phyloP scores from a whole-genome alignment of 139 green algal species.

The Diplosphaera chodatii region DNA sequence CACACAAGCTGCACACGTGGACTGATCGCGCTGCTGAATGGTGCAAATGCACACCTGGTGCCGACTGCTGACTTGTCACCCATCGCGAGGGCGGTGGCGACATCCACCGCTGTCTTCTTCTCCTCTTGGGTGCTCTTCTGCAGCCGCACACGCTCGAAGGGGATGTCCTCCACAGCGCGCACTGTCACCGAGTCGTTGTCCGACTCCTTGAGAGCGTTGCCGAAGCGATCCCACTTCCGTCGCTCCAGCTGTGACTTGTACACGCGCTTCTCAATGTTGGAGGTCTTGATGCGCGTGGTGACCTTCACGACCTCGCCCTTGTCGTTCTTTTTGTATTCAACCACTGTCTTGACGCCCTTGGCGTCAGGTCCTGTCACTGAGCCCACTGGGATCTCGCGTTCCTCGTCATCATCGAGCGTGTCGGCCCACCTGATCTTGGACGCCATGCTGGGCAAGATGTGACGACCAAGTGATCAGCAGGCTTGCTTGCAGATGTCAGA shows the following conservation, averaged over 20 bases:
- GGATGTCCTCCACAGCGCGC: slow-evolving; percentile 84
- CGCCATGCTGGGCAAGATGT: slow-evolving; percentile 1
- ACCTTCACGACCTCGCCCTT: slow-evolving; percentile 88
- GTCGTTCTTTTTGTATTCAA: slow-evolving; percentile 89
- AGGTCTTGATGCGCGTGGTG: slow-evolving; percentile 79
- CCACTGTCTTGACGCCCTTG: slow-evolving; percentile 83
- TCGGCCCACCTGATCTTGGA: slow-evolving; percentile 77
- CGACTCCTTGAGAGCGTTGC: slow-evolving; percentile 54
- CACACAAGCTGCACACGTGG: no score
- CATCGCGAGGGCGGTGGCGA: slow-evolving; percentile 56
- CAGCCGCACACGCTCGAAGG: slow-evolving; percentile 75
- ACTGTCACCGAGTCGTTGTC: slow-evolving; percentile 56
- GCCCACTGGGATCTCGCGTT: slow-evolving; percentile 52
- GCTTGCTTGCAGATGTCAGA: no score
- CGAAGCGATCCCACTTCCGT: slow-evolving; percentile 82
- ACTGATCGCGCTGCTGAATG: no score
- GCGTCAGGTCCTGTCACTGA: slow-evolving; percentile 73
- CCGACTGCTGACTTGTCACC: slow-evolving; percentile 49
- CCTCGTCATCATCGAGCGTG: slow-evolving; percentile 74
- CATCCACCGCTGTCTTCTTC: slow-evolving; percentile 72
- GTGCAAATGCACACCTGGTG: slow-evolving; percentile 8
- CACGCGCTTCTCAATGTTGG: slow-evolving; percentile 86
- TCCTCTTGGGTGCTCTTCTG: slow-evolving; percentile 78
- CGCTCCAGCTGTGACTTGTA: slow-evolving; percentile 66
- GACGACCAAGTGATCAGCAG: no score